Evolutionary conservation across 2,329 filamentous ascomycete genomes (phyloP).

Genomic region (Fusarium praegraminearum): DNA sequence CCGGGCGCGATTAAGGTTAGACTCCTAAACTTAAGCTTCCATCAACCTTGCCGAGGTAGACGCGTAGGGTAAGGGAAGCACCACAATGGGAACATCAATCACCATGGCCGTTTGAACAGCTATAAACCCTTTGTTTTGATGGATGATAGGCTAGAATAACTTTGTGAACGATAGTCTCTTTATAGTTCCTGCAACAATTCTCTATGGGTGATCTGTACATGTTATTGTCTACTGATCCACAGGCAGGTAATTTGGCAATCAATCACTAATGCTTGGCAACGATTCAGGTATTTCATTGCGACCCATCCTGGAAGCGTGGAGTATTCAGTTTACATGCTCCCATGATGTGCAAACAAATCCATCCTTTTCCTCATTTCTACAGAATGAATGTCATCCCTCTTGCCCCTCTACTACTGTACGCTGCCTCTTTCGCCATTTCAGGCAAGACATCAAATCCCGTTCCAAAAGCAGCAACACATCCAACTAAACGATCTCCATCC

Average conservation of each 20-base stretch:
- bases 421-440: neutral
- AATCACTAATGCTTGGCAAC: neutral
- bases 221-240: neutral
- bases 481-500: neutral
- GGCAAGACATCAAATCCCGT: neutral
- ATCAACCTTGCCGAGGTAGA: neutral
- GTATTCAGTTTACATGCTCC: neutral
- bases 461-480: slow-evolving; percentile 2
- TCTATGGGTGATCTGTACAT: fast-evolving
- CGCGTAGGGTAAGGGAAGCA: neutral
- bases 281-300: fast-evolving
- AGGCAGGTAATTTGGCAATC: too few relatives aligned
- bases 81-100: too few relatives aligned
- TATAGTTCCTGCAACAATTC: neutral
- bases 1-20: neutral
- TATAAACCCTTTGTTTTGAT: neutral
- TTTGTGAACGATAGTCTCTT: neutral
- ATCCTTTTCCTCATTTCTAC: neutral
- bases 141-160: neutral
- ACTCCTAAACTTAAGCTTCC: neutral
- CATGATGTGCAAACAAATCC: too few relatives aligned
- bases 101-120: neutral
- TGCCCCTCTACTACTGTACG: neutral
- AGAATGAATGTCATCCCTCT: neutral
- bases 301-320: neutral